phyloP scores from a whole-genome alignment of 495 filamentous ascomycete species.

The Hapsidospora chrysogenum region DNA sequence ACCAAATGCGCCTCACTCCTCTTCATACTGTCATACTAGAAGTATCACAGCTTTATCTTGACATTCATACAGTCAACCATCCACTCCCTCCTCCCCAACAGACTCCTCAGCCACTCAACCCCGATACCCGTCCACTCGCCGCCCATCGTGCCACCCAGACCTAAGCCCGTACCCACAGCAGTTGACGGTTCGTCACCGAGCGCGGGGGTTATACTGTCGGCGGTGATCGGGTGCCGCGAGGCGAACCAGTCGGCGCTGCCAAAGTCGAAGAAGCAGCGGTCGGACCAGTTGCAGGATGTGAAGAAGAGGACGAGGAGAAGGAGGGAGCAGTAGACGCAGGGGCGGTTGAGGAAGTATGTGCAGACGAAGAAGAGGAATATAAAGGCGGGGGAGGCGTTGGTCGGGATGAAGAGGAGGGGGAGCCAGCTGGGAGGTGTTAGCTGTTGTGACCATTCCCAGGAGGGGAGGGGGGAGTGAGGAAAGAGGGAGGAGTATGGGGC shows the following conservation, averaged over 20 bases:
- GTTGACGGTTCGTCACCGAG: conserved; percentile 17
- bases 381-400: conserved; percentile 68
- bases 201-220: no score
- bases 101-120: conserved; percentile 63
- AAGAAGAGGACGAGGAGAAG: conserved; percentile 78
- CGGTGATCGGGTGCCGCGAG: conserved; percentile 25
- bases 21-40: no score
- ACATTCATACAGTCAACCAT: conserved; percentile 71
- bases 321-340: conserved; percentile 81
- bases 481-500: neutral
- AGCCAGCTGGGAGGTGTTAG: conserved; percentile 35
- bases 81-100: conserved; percentile 65
- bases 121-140: conserved; percentile 67
- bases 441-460: neutral
- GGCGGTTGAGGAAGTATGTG: conserved; percentile 79
- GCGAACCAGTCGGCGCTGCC: conserved; percentile 63
- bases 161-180: no score
- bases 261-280: conserved; percentile 77
- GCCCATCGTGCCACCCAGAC: conserved; percentile 49
- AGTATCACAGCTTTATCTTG: conserved; percentile 55
- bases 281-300: conserved; percentile 82
- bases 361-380: conserved; percentile 80
- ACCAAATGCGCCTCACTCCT: neutral
- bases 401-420: conserved; percentile 57
- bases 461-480: neutral